Evolutionary conservation across 371 early-diverging fungal species (phyloP).

Genomic region (Globomyces sp.): DNA sequence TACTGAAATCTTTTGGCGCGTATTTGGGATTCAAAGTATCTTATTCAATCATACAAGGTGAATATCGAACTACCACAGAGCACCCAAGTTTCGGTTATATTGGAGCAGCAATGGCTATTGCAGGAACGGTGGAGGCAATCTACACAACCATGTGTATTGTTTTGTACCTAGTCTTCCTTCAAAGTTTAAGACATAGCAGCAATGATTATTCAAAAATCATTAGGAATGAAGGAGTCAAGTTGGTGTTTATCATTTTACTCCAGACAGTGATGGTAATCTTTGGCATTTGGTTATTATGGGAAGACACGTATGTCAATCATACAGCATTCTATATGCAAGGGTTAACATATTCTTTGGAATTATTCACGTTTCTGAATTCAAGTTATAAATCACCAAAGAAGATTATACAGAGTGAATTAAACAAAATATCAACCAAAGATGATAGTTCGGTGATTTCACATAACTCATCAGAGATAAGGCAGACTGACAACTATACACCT

Average conservation of each 20-base stretch:
- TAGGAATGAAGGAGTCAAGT: constrained; percentile 1
- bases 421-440: too few species aligned
- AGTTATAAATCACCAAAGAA: constrained; percentile 12
- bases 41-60: background rate
- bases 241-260: background rate
- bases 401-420: background rate
- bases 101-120: constrained; percentile 9
- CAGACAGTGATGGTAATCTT: constrained; percentile 7
- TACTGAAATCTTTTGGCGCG: constrained; percentile 7
- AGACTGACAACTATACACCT: too few species aligned
- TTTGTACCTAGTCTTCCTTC: background rate
- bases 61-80: background rate
- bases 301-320: constrained; percentile 13
- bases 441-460: too few species aligned
- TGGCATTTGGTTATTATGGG: constrained; percentile 8
- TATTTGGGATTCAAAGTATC: constrained; percentile 5
- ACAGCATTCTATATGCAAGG: constrained; percentile 9
- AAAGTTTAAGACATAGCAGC: background rate
- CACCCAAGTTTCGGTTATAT: constrained; percentile 5
- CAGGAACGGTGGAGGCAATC: constrained; percentile 5
- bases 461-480: too few species aligned
- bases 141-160: background rate
- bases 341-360: constrained; percentile 5
- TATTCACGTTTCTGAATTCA: constrained; percentile 6
- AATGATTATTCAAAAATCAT: background rate